These are phyloP conservation scores for Knufia fluminis DNA, from an alignment of 2,329 filamentous ascomycete species.

Conservation along the genomic window DNA sequence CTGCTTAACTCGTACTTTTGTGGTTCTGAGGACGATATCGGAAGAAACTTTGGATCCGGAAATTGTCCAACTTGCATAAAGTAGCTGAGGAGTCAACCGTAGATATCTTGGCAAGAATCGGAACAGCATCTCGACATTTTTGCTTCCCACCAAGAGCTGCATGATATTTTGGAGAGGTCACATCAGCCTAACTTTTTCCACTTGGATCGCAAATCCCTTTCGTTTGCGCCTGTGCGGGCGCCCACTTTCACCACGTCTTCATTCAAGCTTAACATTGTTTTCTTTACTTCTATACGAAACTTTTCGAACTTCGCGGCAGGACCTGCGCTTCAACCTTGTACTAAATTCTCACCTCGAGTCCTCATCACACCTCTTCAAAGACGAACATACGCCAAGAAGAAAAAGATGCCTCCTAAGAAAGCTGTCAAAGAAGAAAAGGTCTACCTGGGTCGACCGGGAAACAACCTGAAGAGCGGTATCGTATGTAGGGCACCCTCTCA, in stretches of 20 bases:
- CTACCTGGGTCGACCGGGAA: constrained; percentile 87
- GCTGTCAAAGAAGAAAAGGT: constrained; percentile 86
- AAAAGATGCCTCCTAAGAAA: constrained; percentile 95
- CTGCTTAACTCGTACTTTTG: too few species aligned
- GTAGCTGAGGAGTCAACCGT: too few species aligned
- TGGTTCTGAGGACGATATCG: too few species aligned
- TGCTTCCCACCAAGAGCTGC: not conserved
- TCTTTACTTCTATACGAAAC: constrained; percentile 47
- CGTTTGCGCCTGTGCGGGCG: constrained; percentile 7
- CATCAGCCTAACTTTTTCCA: constrained; percentile 6
- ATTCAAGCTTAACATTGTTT: not conserved
- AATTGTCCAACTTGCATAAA: too few species aligned
- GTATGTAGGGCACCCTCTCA: constrained; percentile 53
- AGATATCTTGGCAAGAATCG: too few species aligned
- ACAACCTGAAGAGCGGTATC: constrained; percentile 98
- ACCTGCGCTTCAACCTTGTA: constrained; percentile 48
- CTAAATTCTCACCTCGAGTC: constrained; percentile 14
- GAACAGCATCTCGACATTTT: too few species aligned
- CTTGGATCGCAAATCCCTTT: not conserved
- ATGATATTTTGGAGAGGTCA: not conserved
- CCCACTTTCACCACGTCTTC: constrained; percentile 7
- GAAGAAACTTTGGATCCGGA: too few species aligned
- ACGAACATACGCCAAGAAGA: constrained; percentile 51
- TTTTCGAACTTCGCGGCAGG: constrained; percentile 55
- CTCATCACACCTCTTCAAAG: constrained; percentile 13